phyloP scores from a whole-genome alignment of 1,284 basidiomycete species.

The Melampsora larici-populina region DNA sequence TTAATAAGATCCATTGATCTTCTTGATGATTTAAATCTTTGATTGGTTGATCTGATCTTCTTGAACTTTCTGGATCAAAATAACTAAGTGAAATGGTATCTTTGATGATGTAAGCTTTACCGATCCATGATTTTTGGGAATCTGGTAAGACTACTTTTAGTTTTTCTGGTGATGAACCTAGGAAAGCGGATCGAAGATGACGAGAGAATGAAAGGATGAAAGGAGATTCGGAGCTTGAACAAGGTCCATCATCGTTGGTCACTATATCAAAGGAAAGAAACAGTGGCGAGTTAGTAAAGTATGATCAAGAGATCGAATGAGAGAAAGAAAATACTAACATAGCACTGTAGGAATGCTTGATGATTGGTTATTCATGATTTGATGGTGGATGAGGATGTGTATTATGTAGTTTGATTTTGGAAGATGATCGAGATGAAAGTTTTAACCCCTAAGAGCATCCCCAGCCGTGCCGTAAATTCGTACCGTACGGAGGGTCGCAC shows the following conservation, averaged over 20 bases:
- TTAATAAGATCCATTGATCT: constrained; percentile 23
- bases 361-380: no score
- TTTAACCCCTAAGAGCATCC: no score
- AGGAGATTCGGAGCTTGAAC: constrained; percentile 33
- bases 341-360: no score
- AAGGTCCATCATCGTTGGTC: constrained; percentile 41
- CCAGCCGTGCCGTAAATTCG: no score
- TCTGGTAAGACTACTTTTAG: constrained; percentile 37
- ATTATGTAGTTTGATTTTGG: no score
- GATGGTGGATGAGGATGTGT: no score
- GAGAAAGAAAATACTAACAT: not conserved
- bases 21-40: not conserved
- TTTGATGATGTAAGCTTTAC: constrained; percentile 33
- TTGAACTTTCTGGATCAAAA: constrained; percentile 20
- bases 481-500: no score
- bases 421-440: no score
- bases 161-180: constrained; percentile 17
- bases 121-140: constrained; percentile 40
- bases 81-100: constrained; percentile 8
- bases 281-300: not conserved
- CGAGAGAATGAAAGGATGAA: constrained; percentile 30
- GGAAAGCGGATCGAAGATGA: not conserved
- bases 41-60: not conserved
- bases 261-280: not conserved
- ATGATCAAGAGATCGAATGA: not conserved